Base-by-base conservation (phyloP, 768 basidiomycete species). In the Pholiota molesta region DNA sequence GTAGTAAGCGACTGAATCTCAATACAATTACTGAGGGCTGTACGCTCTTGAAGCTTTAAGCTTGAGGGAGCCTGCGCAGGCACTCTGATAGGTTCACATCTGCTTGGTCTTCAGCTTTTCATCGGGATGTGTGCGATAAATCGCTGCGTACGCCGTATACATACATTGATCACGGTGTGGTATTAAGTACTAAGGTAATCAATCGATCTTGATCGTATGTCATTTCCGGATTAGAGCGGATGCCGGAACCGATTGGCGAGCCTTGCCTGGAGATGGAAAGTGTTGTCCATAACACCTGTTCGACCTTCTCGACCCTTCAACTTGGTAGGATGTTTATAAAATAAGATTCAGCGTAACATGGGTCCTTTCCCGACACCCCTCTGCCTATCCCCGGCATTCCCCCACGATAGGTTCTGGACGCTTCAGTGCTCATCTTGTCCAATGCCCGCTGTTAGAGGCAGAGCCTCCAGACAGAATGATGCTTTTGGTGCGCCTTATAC, bases 371-470 rank as follows among this genome's bases (percentile, higher is more conserved):
- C 52, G 56, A 60, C 57, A 39, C 49, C 60, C 55, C 44, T 21
- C 26, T 39, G 47, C 31, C 47, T 37, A 21, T n/a, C 52, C 60
- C 35, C 21, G 47, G 47, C 47, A 49, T 29, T 42, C 52, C 59
- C 55, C 62, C 54, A 62, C 60, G 62, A 68, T 68, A 59, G 59
- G 64, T 62, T 65, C 64, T 61, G 60, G 58, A 62, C 58, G 58
- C 60, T 49, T 62, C 60, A 52, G 62, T 58, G 42, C 47, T 56
- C 59, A 56, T 62, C 51, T 35, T 63, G 37, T 33, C 31, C 63
- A 60, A 85, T 85, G 84, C 83, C 83, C 67, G 75, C 78, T 66
- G 78, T 79, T 61, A 76, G 83, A 73, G 76, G 79, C 59, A 77
- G 72, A 73, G 69, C 68, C 55, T 72, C 74, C 31, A 80, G 75